A percentile compares a stretch with the other conserved stretches of the same genome.
phyloP scores from a whole-genome alignment of 2,329 filamentous ascomycete genomes.

The Sporothrix brunneoviolacea region DNA sequence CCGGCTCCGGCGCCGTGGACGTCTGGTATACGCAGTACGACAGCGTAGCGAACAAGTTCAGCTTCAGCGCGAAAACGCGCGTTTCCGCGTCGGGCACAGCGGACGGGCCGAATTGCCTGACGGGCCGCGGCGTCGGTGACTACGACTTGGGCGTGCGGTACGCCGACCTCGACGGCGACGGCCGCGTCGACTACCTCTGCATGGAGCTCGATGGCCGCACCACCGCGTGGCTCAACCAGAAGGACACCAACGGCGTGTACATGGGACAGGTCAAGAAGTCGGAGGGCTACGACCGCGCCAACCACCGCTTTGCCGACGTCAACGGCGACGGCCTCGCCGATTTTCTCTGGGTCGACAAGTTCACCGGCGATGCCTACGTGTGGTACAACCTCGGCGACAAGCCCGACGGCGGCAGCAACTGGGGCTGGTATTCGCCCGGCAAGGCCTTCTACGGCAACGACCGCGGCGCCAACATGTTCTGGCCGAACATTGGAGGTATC shows the following conservation, averaged over 20 bases:
- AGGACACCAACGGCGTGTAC: neutral
- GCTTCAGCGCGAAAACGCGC: no score
- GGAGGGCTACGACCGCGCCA: slow-evolving; percentile 14
- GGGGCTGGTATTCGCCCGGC: no score
- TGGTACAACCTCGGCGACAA: slow-evolving; percentile 21
- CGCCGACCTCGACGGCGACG: slow-evolving; percentile 27
- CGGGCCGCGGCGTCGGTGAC: no score
- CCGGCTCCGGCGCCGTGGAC: no score
- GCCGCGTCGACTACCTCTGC: slow-evolving; percentile 28
- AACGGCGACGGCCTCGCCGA: slow-evolving; percentile 26
- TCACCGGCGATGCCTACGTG: slow-evolving; percentile 22
- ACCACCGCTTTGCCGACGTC: slow-evolving; percentile 11
- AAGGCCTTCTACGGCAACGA: no score
- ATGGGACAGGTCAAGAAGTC: slow-evolving; percentile 24
- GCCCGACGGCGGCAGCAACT: no score
- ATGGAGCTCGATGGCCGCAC: slow-evolving; percentile 24
- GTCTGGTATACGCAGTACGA: no score
- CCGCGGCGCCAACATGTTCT: no score
- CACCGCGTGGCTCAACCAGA: slow-evolving; percentile 17
- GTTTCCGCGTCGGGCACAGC: no score
- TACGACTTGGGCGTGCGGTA: slow-evolving; percentile 27
- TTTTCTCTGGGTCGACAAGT: slow-evolving; percentile 25
- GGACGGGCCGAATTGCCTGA: no score
- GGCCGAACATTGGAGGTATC: no score
- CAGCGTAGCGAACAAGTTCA: no score